Conservation (phyloP, 108 stramenopile species). For the Nitzschia palea region DNA sequence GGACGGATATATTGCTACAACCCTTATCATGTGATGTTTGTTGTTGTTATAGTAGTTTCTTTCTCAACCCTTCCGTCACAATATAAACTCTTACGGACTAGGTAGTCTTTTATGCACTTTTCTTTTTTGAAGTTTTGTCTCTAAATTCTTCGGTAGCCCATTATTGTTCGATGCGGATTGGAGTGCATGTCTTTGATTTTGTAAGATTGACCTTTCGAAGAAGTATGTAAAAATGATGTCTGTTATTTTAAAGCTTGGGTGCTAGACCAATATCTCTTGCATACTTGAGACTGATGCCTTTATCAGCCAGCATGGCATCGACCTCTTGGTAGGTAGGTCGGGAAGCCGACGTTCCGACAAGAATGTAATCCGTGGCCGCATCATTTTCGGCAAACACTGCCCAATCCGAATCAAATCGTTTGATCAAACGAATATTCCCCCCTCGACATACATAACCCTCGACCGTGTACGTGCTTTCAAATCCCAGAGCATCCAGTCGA, state of each 20-base stretch:
- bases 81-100: no score
- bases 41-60: no score
- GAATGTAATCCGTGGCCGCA: conserved; percentile 58
- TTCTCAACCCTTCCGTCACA: no score
- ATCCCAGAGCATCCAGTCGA: conserved; percentile 64
- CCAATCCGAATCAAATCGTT: conserved; percentile 82
- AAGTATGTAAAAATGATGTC: no score
- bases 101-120: no score
- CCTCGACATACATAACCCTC: conserved; percentile 90
- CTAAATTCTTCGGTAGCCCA: no score
- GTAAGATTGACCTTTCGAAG: no score
- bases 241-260: conserved; percentile 53
- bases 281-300: conserved; percentile 81
- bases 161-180: no score
- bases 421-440: conserved; percentile 78
- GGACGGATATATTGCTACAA: no score
- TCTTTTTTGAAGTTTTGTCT: no score
- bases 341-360: conserved; percentile 48
- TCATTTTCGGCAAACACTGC: conserved; percentile 85
- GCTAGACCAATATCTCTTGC: conserved; percentile 78
- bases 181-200: no score
- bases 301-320: conserved; percentile 77
- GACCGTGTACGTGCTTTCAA: conserved; percentile 54
- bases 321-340: conserved; percentile 86
- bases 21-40: no score